Evolutionary conservation across 257 asterid species (phyloP).

Genomic region (Jaltomata sinuosa): DNA sequence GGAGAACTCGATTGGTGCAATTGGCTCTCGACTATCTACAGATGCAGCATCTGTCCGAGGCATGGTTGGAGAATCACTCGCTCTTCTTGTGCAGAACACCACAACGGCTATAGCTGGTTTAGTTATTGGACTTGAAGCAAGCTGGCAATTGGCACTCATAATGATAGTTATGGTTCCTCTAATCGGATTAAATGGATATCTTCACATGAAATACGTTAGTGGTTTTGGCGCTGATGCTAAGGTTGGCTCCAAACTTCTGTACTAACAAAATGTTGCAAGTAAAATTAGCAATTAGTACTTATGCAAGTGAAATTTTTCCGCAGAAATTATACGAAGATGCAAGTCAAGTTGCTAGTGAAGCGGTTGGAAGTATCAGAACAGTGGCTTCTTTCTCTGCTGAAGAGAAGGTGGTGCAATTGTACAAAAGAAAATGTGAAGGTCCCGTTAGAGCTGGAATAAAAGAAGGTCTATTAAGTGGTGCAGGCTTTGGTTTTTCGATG

Average conservation of each 20-base stretch:
- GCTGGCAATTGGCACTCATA: constrained; percentile 74
- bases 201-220: constrained; percentile 55
- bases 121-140: constrained; percentile 54
- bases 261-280: not conserved
- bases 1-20: not conserved
- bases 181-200: constrained; percentile 51
- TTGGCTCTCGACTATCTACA: constrained; percentile 30
- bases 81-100: constrained; percentile 69
- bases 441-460: constrained; percentile 56
- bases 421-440: constrained; percentile 60
- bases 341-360: constrained; percentile 80
- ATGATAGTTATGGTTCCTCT: constrained; percentile 57
- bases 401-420: constrained; percentile 65
- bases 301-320: not conserved
- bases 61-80: constrained; percentile 80
- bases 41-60: constrained; percentile 55
- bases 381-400: constrained; percentile 89
- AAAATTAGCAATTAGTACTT: constrained; percentile 2
- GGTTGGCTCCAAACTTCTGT: constrained; percentile 37
- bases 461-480: constrained; percentile 65
- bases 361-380: constrained; percentile 78
- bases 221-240: constrained; percentile 80
- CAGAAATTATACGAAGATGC: constrained; percentile 85
- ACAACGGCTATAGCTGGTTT: constrained; percentile 52
- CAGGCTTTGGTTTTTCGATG: constrained; percentile 67